Conservation (phyloP, 225 moss, liverwort and hornwort genomes). For the Sphagnum contortum region DNA sequence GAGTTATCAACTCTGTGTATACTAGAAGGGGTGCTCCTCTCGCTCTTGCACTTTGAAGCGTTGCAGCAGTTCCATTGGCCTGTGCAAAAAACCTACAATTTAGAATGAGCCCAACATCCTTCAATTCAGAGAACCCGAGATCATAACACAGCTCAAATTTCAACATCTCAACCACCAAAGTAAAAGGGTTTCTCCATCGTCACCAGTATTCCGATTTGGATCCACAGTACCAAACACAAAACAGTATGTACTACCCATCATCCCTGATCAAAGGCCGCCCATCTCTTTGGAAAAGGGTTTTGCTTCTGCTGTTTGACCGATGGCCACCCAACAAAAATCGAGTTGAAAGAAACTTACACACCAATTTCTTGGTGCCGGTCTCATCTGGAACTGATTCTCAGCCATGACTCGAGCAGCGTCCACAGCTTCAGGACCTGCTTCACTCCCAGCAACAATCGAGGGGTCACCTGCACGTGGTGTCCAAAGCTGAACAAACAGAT, state of each 20-base stretch:
- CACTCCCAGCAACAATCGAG: conserved; percentile 61
- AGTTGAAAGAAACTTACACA: conserved; percentile 19
- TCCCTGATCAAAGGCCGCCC: too few relatives aligned
- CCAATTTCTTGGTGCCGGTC: conserved; percentile 50
- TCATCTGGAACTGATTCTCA: conserved; percentile 84
- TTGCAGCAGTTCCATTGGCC: conserved; percentile 87
- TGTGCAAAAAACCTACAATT: conserved; percentile 9
- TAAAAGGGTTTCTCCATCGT: too few relatives aligned
- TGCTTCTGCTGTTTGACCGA: too few relatives aligned
- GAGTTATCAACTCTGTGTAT: conserved; percentile 80
- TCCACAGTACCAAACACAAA: too few relatives aligned
- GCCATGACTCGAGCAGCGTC: conserved; percentile 69
- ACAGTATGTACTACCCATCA: too few relatives aligned
- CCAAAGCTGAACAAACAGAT: conserved; percentile 53
- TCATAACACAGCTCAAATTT: too few relatives aligned
- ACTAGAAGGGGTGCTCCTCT: conserved; percentile 92
- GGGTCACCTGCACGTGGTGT: conserved; percentile 60
- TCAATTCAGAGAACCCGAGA: too few relatives aligned
- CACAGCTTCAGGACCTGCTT: conserved; percentile 47
- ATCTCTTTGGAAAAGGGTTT: too few relatives aligned
- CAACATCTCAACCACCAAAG: too few relatives aligned
- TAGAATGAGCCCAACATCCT: too few relatives aligned
- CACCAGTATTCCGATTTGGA: too few relatives aligned
- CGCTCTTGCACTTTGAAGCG: conserved; percentile 92
- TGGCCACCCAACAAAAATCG: too few relatives aligned